A percentile compares a stretch with the other conserved stretches of the same genome.
Conservation (phyloP, 208 protist genomes). For the Herpetomonas muscarum region DNA sequence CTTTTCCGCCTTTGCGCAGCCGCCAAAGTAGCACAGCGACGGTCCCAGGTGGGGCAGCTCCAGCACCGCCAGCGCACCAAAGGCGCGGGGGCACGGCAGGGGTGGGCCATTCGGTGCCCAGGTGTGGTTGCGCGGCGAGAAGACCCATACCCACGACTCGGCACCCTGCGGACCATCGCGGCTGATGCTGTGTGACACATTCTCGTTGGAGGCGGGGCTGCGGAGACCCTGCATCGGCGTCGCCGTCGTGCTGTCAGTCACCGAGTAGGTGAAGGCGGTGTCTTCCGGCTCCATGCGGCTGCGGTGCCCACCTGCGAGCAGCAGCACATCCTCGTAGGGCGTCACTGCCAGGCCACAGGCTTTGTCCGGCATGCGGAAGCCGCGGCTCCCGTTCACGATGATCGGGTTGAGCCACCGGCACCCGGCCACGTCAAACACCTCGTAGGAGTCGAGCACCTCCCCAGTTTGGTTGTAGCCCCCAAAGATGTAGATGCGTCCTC, state of each 20-base stretch:
- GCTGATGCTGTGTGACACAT: conserved; percentile 10
- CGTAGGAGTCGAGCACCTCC: conserved; percentile 38
- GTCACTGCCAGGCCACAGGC: conserved; percentile 26
- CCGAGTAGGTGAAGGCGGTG: conserved; percentile 29
- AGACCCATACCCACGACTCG: conserved; percentile 43
- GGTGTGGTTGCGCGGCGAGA: conserved; percentile 22
- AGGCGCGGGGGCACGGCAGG: conserved; percentile 37
- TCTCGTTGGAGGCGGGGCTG: background rate
- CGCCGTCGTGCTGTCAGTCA: conserved; percentile 22
- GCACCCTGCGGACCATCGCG: conserved; percentile 15
- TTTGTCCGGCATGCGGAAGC: conserved; percentile 30
- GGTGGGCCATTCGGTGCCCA: conserved; percentile 23
- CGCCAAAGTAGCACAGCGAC: conserved; percentile 50
- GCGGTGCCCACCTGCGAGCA: conserved; percentile 32
- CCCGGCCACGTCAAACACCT: conserved; percentile 30
- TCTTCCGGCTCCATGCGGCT: conserved; percentile 27
- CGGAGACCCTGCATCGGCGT: conserved; percentile 20
- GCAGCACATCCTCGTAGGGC: conserved; percentile 21
- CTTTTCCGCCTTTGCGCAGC: conserved; percentile 27
- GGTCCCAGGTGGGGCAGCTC: conserved; percentile 25
- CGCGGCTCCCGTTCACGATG: background rate
- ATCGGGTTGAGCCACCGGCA: conserved; percentile 15
- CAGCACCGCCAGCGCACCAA: conserved; percentile 30
- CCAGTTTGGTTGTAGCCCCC: conserved; percentile 35
- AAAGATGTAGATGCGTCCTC: conserved; percentile 34